Evolutionary conservation across 1,139 yeast species (phyloP), one percentile per base, ranked within the genome.

Genomic region (Suhomyces ambrosiae): DNA sequence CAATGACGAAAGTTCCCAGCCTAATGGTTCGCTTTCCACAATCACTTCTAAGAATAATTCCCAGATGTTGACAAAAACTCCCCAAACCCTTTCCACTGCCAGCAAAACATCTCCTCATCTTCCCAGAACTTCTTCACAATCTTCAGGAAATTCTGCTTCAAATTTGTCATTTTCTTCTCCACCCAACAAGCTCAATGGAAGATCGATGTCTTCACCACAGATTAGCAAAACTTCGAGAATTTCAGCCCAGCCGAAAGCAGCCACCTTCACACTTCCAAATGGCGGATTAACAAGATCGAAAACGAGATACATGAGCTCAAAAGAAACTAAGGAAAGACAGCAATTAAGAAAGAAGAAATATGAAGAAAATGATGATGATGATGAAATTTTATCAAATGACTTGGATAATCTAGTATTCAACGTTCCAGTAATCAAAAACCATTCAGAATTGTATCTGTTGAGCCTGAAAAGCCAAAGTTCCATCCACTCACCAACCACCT

Each of bases 321-420:
- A 64, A 40, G 74, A 70, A 44, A 55, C 63, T 8, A 70, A 68
- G 46, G 70, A 65, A 41, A 54, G 77, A 37, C 61, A 65, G 46
- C 60, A 60, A 38, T 53, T 63, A 35, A 58, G 76, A 16, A 71
- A 71, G 48, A 63, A 71, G 46, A 54, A 58, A 32, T 71, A 70
- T 45, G 76, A 71, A 40, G 75, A 70, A 26, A 63, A 66, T 46
- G 71, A 68, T 36, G 61, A 63, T 43, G 76, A 71, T 40, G 75
- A 69, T 37, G 73, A 67, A 33, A 63, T 70, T 13, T 48, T 68
- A 27, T 52, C 63, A 11, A 63, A 63, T 45, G 74, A 69, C 43
- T 52, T 67, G 38, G 71, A 68, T 38, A 37, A 44, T 31, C 54
- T 69, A 31, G 67, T 70, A 5, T 71, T 71, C 47, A 72, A 72